phyloP scores from a whole-genome alignment of 805 yeast species.

The Kodamaea restingae region DNA sequence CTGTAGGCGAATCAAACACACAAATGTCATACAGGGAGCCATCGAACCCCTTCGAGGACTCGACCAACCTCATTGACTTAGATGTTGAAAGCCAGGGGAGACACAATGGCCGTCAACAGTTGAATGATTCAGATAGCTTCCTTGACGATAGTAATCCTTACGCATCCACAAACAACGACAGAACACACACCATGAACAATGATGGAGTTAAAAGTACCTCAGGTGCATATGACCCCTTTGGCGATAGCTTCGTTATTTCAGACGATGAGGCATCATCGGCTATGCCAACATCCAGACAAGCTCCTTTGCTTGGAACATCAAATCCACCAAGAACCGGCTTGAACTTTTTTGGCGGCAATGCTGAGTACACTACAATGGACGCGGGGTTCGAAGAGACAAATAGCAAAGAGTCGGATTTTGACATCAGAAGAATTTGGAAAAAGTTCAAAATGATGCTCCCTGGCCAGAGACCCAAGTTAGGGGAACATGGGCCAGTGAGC shows the following conservation, averaged over 20 bases:
- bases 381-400: constrained; percentile 8
- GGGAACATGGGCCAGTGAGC: constrained; percentile 5
- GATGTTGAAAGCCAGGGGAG: constrained; percentile 2
- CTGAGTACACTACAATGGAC: constrained; percentile 29
- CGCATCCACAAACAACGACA: neutral
- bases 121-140: neutral
- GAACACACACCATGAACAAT: neutral
- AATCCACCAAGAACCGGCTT: constrained; percentile 17
- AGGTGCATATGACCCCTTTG: constrained; percentile 25
- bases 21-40: constrained; percentile 6
- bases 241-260: constrained; percentile 31
- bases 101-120: neutral
- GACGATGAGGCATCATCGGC: constrained; percentile 29
- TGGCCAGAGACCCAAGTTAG: constrained; percentile 12
- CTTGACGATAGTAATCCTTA: neutral
- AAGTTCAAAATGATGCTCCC: constrained; percentile 21
- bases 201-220: neutral
- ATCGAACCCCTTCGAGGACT: constrained; percentile 8
- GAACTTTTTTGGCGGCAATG: constrained; percentile 24
- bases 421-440: constrained; percentile 29
- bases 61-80: constrained; percentile 8
- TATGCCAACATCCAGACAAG: constrained; percentile 16
- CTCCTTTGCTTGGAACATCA: constrained; percentile 25
- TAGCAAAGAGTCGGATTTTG: constrained; percentile 28
- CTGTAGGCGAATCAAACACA: too few relatives aligned